Conservation (phyloP, 768 basidiomycete species). For the Calocybe cyanea region DNA sequence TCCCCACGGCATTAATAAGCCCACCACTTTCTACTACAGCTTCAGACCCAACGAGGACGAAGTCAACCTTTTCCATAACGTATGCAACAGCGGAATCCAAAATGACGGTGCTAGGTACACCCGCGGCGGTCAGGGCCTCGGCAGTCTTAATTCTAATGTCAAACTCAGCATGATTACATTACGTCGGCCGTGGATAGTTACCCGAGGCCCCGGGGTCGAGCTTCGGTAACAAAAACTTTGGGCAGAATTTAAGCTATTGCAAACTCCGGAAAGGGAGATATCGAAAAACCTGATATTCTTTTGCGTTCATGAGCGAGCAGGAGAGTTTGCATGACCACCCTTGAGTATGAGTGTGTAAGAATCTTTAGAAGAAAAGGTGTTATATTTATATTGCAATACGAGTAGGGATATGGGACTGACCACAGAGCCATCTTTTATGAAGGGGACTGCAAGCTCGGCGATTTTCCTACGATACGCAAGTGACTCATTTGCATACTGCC, state of each 20-base stretch:
- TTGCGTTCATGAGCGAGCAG: slow-evolving; percentile 88
- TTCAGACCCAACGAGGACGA: slow-evolving; percentile 95
- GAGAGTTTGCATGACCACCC: slow-evolving; percentile 92
- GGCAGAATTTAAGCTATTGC: slow-evolving; percentile 13
- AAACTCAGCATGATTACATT: slow-evolving; percentile 8
- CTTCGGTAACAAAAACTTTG: slow-evolving; percentile 93
- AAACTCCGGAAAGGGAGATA: slow-evolving; percentile 17
- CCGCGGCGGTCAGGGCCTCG: slow-evolving; percentile 79
- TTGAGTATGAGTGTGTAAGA: slow-evolving; percentile 93
- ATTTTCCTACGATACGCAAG: slow-evolving; percentile 87
- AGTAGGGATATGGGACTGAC: slow-evolving; percentile 33
- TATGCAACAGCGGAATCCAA: slow-evolving; percentile 97
- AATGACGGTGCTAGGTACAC: slow-evolving; percentile 91
- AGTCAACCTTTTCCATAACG: slow-evolving; percentile 94
- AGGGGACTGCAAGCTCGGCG: slow-evolving; percentile 81
- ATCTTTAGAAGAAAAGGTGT: slow-evolving; percentile 50
- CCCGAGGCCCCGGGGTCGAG: slow-evolving; percentile 86
- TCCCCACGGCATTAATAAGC: slow-evolving; percentile 88
- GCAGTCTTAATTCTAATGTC: slow-evolving; percentile 79
- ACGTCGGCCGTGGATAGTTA: slow-evolving; percentile 34
- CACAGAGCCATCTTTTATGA: slow-evolving; percentile 93
- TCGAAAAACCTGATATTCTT: slow-evolving; percentile 66
- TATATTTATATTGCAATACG: background rate
- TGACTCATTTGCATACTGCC: slow-evolving; percentile 72
- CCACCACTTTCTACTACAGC: slow-evolving; percentile 98